These are phyloP conservation scores for Discostella stelligera DNA, from an alignment of 352 stramenopile species.

Conservation along the genomic window DNA sequence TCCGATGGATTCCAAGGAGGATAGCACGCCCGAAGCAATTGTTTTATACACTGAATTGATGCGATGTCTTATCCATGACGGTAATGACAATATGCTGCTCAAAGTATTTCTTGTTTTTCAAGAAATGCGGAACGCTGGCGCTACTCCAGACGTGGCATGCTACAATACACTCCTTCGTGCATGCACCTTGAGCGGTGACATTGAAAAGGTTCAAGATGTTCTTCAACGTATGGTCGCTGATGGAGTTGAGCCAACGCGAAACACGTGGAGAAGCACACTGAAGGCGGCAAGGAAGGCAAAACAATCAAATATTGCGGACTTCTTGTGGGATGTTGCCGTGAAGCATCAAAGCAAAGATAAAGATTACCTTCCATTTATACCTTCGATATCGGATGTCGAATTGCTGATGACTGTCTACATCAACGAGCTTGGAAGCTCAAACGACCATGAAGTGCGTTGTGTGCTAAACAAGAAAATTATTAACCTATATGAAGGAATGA, in stretches of 20 bases:
- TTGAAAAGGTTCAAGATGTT: slow-evolving; percentile 56
- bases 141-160: slow-evolving; percentile 69
- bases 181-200: slow-evolving; percentile 69
- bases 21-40: slow-evolving; percentile 53
- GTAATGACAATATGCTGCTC: slow-evolving; percentile 46
- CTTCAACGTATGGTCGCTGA: slow-evolving; percentile 52
- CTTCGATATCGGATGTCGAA: slow-evolving; percentile 33
- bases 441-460: slow-evolving; percentile 22
- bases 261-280: slow-evolving; percentile 66
- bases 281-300: slow-evolving; percentile 54
- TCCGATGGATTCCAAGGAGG: slow-evolving; percentile 9
- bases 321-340: slow-evolving; percentile 57
- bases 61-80: slow-evolving; percentile 49
- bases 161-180: slow-evolving; percentile 75
- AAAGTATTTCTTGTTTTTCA: slow-evolving; percentile 81
- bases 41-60: slow-evolving; percentile 78
- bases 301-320: slow-evolving; percentile 56
- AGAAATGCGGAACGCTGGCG: slow-evolving; percentile 73
- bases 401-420: slow-evolving; percentile 34
- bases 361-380: slow-evolving; percentile 16
- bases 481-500: slow-evolving; percentile 32
- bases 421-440: slow-evolving; percentile 22
- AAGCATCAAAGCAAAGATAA: slow-evolving; percentile 25
- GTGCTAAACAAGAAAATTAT: slow-evolving; percentile 42
- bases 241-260: slow-evolving; percentile 67